These are phyloP conservation scores for Gyromitra esculenta DNA, from an alignment of 2,329 filamentous ascomycete genomes.

Conservation along the genomic window DNA sequence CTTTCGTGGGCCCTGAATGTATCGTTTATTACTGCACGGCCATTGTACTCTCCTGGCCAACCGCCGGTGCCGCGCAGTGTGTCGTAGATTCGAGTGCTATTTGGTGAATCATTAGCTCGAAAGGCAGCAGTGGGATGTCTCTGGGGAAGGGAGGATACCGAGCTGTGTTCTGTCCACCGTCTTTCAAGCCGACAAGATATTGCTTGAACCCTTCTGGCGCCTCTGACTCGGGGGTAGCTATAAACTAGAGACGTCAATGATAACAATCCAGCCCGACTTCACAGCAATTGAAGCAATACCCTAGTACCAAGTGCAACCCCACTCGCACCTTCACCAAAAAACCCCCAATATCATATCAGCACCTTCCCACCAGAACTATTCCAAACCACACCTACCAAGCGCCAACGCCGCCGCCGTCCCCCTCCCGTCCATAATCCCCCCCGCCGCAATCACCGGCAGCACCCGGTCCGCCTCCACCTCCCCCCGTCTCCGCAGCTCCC, in stretches of 20 bases:
- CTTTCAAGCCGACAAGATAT: constrained; percentile 63
- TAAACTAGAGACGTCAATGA: constrained; percentile 60
- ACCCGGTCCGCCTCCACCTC: not conserved
- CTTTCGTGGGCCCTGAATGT: constrained; percentile 63
- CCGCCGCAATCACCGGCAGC: constrained; percentile 59
- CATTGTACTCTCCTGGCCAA: constrained; percentile 70
- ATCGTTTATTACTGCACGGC: constrained; percentile 68
- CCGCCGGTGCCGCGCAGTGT: constrained; percentile 66
- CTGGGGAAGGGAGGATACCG: constrained; percentile 54
- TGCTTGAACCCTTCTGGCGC: constrained; percentile 64
- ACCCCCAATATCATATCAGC: not conserved
- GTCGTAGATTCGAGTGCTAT: constrained; percentile 65
- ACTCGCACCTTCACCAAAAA: constrained; percentile 58
- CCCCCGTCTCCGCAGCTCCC: not conserved
- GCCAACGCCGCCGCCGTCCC: constrained; percentile 60
- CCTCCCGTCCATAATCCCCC: constrained; percentile 60
- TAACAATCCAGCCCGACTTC: not conserved
- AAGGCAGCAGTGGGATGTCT: not conserved
- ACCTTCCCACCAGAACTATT: not conserved
- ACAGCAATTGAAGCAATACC: not conserved
- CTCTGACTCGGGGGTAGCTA: constrained; percentile 64
- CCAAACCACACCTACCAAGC: constrained; percentile 50
- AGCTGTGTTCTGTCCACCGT: constrained; percentile 66
- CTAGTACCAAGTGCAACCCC: constrained; percentile 65
- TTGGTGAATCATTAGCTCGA: not conserved